Evolutionary conservation across 768 basidiomycete genomes (phyloP), one percentile per base, ranked within the genome.

Genomic region (Phlebiopsis gigantea): DNA sequence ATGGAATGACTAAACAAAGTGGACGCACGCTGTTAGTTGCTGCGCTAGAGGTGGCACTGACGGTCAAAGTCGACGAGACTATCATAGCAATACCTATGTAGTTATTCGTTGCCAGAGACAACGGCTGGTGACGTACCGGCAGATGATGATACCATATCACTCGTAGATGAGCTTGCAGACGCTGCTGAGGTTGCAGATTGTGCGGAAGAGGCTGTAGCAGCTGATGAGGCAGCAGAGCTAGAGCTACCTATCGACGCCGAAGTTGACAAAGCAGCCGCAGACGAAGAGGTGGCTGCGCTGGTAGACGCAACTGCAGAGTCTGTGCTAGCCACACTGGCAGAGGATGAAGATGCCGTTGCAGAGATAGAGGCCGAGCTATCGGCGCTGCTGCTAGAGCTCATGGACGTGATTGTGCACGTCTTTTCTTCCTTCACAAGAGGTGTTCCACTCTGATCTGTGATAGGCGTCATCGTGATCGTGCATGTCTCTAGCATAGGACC

Each of bases 401-500:
- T 42, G 45, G 41, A 22, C 29, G 24, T 45, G 29, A 44, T 26
- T 47, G 62, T 65, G 62, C 73, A 75, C 12, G 62, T 51, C 61
- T 65, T 68, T 48, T 62, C 65, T 59, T 73, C 71, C 49, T 69
- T 63, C 24, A 73, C 68, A 25, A 69, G 55, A 24, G 59, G 55
- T 31, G 72, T 55, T 26, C 69, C 72, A 28, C 67, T 64, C 12
- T 45, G 21, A 29, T 63, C 72, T 1, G 60, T 64, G 25, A 71
- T 62, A 2, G 74, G 75, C 2, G 72, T 68, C 25, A 76, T 62
- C 1, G 67, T 71, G 47, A 75, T 65, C 1, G 43, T 64, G 56
- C 75, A 76, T 2, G 63, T 69, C 63, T 74, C 63, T n/a, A 67
- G 65, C 65, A 72, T 69, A 1, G 65, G 59, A 0, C 73, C 74